A percentile compares a stretch with the other conserved stretches of the same genome.
phyloP scores from a whole-genome alignment of 164 flowering plant species.

The Liriodendron chinense region DNA sequence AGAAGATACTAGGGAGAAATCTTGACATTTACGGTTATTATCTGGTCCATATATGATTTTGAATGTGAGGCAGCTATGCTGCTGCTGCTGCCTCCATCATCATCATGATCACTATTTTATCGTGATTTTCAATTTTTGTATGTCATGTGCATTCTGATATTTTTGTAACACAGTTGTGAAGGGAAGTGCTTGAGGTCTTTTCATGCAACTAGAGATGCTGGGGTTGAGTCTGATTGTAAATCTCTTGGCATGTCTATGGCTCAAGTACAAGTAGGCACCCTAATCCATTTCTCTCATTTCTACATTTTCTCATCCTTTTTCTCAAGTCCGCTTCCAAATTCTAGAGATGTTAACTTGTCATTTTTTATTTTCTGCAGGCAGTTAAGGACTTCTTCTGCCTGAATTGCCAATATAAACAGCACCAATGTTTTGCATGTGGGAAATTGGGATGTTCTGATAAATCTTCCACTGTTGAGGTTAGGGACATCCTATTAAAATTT shows the following conservation, averaged over 20 bases:
- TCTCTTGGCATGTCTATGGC: conserved; percentile 51
- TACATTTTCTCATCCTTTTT: not conserved
- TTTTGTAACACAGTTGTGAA: conserved; percentile 60
- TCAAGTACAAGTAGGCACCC: conserved; percentile 49
- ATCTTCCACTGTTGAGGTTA: conserved; percentile 66
- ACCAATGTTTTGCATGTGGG: conserved; percentile 87
- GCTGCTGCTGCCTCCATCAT: not conserved
- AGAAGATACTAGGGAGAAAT: too few relatives aligned
- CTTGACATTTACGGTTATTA: too few relatives aligned
- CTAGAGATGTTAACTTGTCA: not conserved
- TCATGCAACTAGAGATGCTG: conserved; percentile 64
- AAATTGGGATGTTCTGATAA: conserved; percentile 71
- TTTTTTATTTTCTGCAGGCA: conserved; percentile 41
- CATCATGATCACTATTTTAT: not conserved
- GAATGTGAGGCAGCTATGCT: too few relatives aligned
- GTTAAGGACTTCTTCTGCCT: conserved; percentile 46
- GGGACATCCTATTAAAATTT: conserved; percentile 4
- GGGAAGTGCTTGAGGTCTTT: conserved; percentile 85
- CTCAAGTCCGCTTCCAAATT: not conserved
- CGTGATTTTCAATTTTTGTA: not conserved
- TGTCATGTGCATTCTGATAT: not conserved
- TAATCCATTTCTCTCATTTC: not conserved
- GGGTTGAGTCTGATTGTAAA: conserved; percentile 45
- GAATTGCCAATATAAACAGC: conserved; percentile 67
- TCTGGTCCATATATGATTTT: too few relatives aligned